Conservation (phyloP, 2,329 filamentous ascomycete genomes). For the Apiospora malaysiana region DNA sequence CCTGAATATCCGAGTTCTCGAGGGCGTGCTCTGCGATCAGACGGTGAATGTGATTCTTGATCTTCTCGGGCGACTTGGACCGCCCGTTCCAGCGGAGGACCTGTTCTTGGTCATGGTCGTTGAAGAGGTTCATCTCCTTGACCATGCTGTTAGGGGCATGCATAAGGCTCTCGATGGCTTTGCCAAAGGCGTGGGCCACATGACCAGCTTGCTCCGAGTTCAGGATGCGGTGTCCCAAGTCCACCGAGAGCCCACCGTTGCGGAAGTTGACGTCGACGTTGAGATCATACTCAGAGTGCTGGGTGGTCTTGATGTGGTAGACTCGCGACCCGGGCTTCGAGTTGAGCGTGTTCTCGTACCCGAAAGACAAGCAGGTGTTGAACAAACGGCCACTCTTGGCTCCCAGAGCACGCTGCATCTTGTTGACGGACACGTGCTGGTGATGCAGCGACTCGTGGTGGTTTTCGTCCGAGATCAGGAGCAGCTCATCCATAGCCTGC, state of each 20-base stretch:
- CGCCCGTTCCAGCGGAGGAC: conserved; percentile 59
- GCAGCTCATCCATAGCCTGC: conserved; percentile 33
- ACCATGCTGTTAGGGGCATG: conserved; percentile 48
- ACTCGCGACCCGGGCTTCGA: conserved; percentile 40
- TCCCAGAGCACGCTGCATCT: conserved; percentile 53
- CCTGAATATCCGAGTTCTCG: conserved; percentile 44
- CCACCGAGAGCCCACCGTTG: conserved; percentile 47
- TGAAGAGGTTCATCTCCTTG: conserved; percentile 58
- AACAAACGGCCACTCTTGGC: conserved; percentile 50
- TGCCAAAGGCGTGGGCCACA: conserved; percentile 59
- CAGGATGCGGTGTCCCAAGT: conserved; percentile 52
- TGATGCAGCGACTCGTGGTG: conserved; percentile 42
- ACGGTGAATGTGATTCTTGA: conserved; percentile 51
- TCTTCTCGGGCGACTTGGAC: conserved; percentile 44
- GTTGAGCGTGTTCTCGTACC: conserved; percentile 42
- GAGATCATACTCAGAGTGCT: conserved; percentile 54
- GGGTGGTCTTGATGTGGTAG: conserved; percentile 45
- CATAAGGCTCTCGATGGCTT: conserved; percentile 54
- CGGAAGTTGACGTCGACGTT: conserved; percentile 52
- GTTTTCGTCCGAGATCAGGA: conserved; percentile 34
- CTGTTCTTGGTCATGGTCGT: conserved; percentile 59
- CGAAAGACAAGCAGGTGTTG: conserved; percentile 57
- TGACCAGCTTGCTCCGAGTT: conserved; percentile 51
- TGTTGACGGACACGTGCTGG: conserved; percentile 52
- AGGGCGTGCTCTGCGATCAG: conserved; percentile 49